Conservation (phyloP, 2,329 filamentous ascomycete species). For the Venturia carpophila region DNA sequence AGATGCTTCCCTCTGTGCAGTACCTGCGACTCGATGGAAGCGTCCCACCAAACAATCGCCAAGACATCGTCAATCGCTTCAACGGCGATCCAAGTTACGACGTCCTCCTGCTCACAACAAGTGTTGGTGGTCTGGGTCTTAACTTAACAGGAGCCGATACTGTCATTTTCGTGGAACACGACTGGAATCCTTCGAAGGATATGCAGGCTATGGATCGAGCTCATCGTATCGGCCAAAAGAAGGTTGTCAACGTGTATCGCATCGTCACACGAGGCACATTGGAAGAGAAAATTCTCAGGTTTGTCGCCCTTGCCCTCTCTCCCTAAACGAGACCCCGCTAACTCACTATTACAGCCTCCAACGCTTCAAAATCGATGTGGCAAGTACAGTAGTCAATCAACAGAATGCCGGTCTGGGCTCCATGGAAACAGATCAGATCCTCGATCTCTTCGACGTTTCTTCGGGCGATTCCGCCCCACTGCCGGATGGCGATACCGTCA, state of each 20-base stretch:
- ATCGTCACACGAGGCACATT: constrained; percentile 91
- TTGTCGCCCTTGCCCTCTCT: constrained; percentile 30
- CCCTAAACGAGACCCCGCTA: constrained; percentile 17
- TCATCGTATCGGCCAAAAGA: constrained; percentile 98
- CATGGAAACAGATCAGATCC: constrained; percentile 98
- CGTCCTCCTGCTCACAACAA: constrained; percentile 85
- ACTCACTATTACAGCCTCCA: constrained; percentile 57
- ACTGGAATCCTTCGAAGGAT: constrained; percentile 99
- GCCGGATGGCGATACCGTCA: constrained; percentile 48
- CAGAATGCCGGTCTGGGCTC: constrained; percentile 90
- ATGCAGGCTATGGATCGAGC: constrained; percentile 98
- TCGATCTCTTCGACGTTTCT: constrained; percentile 83
- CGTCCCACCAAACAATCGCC: constrained; percentile 85
- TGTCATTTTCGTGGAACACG: constrained; percentile 98
- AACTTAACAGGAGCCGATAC: constrained; percentile 97
- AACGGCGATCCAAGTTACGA: constrained; percentile 97
- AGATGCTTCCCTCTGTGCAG: constrained; percentile 84
- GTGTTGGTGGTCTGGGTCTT: constrained; percentile 85
- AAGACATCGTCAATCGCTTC: constrained; percentile 98
- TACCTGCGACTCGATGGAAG: constrained; percentile 89
- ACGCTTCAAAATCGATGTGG: constrained; percentile 98
- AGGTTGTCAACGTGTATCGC: constrained; percentile 98
- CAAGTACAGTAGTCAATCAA: constrained; percentile 96
- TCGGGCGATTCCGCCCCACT: constrained; percentile 50
- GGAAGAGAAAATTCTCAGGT: constrained; percentile 94